Percentiles rank a stretch among this genome's conserved stretches.
These are phyloP conservation scores for Xylaria sp. DNA, from an alignment of 2,329 filamentous ascomycete genomes.

Conservation along the genomic window DNA sequence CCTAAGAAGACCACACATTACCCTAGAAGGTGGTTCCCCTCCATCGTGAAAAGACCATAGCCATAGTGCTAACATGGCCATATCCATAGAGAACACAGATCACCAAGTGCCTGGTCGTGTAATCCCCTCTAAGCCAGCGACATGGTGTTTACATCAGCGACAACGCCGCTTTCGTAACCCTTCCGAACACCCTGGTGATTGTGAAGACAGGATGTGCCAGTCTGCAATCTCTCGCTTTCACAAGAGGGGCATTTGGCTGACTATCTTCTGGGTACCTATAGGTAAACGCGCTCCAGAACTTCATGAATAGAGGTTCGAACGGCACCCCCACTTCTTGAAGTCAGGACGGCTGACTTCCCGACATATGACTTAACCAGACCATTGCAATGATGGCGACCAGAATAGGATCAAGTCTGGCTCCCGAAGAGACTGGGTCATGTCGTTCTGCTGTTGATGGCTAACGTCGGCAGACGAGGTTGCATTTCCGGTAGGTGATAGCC, in stretches of 20 bases:
- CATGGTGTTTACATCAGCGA: background rate
- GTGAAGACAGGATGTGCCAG: background rate
- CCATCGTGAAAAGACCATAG: background rate
- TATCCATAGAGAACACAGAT: background rate
- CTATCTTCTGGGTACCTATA: too few species aligned
- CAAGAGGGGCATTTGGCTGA: slow-evolving; percentile 6
- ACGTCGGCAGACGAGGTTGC: slow-evolving; percentile 3
- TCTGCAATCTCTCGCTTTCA: slow-evolving; percentile 7
- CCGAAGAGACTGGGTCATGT: background rate
- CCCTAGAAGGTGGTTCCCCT: background rate
- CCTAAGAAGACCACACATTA: background rate
- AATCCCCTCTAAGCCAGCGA: background rate
- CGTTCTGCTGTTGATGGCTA: slow-evolving; percentile 15
- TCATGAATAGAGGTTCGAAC: background rate
- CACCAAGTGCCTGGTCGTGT: background rate
- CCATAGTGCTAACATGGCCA: too few species aligned
- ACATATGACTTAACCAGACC: background rate
- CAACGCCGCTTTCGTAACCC: slow-evolving; percentile 8
- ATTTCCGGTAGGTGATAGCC: slow-evolving; percentile 6
- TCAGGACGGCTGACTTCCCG: background rate
- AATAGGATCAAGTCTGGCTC: slow-evolving; percentile 14
- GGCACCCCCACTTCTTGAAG: background rate
- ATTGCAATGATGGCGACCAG: slow-evolving; percentile 12
- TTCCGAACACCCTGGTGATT: background rate
- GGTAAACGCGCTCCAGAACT: slow-evolving; percentile 7